Evolutionary conservation across 176 grass and related monocot species (phyloP), one percentile per base, ranked within the genome.

Genomic region (Calamus simplicifolius): DNA sequence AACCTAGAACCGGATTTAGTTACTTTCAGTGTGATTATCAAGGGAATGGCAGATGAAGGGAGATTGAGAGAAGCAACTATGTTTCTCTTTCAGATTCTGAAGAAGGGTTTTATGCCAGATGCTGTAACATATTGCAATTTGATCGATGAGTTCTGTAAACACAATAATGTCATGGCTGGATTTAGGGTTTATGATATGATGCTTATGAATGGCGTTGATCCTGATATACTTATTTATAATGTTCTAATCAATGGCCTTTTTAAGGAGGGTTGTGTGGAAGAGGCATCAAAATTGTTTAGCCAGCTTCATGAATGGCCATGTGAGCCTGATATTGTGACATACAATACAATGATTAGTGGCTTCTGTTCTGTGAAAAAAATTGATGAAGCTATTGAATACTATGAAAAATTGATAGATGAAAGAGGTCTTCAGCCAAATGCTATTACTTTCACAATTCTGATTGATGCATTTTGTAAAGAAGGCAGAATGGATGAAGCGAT

Each of bases 381-480:
- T 29, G 51, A 68, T 38, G 50, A 56, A 68, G 64, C 64, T 6
- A 43, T 43, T 2, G 35, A 43, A 43, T 43, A 43, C 3, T 43
- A 43, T 43, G 35, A 43, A 43, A 43, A 55, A 35, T 68, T 51
- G 64, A 38, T 54, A 18, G 8, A 23, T 55, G 19, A n/a, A 43
- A 43, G 35, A 35, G 50, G 15, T 54, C 52, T 54, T 56, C 51
- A 68, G 27, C 64, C 64, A 35, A 68, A 68, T 55, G 52, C 50
- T 18, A 43, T 43, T 43, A 43, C 35, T 12, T 43, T 43, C 19
- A 68, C 64, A 15, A 68, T 68, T 68, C 10, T 68, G 18, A 68
- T 68, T 68, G 50, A 68, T 54, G 27, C 64, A 68, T 68, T 29
- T 68, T 68, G 64, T 35, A 68, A 68, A 38, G 51, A 68, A 68